Evolutionary conservation across 2,329 filamentous ascomycete species (phyloP).

Genomic region (Ascosphaera aggregata): DNA sequence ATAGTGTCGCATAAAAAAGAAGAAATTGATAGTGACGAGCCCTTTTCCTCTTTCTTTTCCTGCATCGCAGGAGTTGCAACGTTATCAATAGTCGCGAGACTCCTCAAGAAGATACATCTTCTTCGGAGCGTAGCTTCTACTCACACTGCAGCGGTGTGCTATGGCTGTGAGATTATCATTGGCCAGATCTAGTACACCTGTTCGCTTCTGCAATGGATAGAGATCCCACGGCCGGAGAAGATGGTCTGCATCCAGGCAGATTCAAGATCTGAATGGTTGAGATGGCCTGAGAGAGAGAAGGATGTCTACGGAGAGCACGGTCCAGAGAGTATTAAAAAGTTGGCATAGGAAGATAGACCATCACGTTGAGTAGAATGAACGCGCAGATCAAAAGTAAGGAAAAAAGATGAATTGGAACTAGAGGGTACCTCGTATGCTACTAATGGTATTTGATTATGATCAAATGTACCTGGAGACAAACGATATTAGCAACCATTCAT

Average conservation of each 20-base stretch:
- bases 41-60: conserved; percentile 1
- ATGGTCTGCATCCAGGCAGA: conserved; percentile 23
- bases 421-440: conserved; percentile 1
- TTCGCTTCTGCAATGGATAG: conserved; percentile 27
- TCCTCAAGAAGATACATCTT: conserved; percentile 14
- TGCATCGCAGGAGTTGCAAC: conserved; percentile 19
- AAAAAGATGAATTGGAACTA: not conserved
- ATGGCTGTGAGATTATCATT: conserved; percentile 24
- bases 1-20: too few relatives aligned
- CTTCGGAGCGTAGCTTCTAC: conserved; percentile 24
- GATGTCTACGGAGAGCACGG: conserved; percentile 17
- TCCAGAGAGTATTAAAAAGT: conserved; percentile 18
- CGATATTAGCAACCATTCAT: not conserved
- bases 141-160: conserved; percentile 24
- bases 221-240: conserved; percentile 20
- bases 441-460: not conserved
- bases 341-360: conserved; percentile 23
- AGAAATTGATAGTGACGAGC: too few relatives aligned
- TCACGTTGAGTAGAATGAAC: conserved; percentile 12
- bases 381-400: not conserved
- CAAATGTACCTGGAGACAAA: not conserved
- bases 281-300: conserved; percentile 26
- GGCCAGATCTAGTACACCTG: conserved; percentile 26
- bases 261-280: conserved; percentile 23
- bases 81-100: conserved; percentile 22